phyloP scores from a whole-genome alignment of 371 early-diverging fungal species.

The Saksenaea vasiformis region DNA sequence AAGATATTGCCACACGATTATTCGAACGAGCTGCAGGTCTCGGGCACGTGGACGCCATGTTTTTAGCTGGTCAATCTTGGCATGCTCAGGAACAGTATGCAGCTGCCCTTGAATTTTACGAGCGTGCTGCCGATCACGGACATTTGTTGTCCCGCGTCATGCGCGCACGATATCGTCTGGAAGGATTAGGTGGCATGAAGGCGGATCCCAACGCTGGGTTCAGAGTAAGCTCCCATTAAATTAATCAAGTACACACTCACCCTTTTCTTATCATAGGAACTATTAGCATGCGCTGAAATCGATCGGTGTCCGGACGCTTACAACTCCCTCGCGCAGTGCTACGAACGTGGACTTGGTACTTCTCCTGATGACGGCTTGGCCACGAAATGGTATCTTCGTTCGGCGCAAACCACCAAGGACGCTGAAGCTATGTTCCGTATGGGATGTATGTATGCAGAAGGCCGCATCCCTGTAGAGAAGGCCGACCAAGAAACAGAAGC shows the following conservation, averaged over 20 bases:
- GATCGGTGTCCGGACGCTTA: constrained; percentile 34
- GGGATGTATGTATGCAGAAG: constrained; percentile 36
- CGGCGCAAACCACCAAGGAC: constrained; percentile 37
- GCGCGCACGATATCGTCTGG: constrained; percentile 42
- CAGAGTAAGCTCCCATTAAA: constrained; percentile 22
- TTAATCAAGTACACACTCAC: background rate
- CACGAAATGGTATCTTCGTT: constrained; percentile 38
- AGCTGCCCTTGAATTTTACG: constrained; percentile 42
- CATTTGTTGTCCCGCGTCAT: constrained; percentile 40
- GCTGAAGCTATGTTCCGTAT: constrained; percentile 48
- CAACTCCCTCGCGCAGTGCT: constrained; percentile 46
- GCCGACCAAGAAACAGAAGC: constrained; percentile 36
- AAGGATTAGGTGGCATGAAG: constrained; percentile 38
- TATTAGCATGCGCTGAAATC: constrained; percentile 40
- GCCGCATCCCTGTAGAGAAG: constrained; percentile 4
- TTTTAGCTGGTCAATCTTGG: constrained; percentile 46
- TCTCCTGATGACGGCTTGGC: constrained; percentile 50
- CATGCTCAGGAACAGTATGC: constrained; percentile 48
- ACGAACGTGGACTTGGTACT: constrained; percentile 47
- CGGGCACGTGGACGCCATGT: constrained; percentile 44
- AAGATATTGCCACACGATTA: constrained; percentile 34
- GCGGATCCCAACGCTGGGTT: constrained; percentile 41
- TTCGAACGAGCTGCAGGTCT: constrained; percentile 43
- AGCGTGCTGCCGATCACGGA: constrained; percentile 42
- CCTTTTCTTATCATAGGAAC: constrained; percentile 25